Base-by-base conservation (phyloP, 2,329 filamentous ascomycete genomes). In the Macrophomina tecta region DNA sequence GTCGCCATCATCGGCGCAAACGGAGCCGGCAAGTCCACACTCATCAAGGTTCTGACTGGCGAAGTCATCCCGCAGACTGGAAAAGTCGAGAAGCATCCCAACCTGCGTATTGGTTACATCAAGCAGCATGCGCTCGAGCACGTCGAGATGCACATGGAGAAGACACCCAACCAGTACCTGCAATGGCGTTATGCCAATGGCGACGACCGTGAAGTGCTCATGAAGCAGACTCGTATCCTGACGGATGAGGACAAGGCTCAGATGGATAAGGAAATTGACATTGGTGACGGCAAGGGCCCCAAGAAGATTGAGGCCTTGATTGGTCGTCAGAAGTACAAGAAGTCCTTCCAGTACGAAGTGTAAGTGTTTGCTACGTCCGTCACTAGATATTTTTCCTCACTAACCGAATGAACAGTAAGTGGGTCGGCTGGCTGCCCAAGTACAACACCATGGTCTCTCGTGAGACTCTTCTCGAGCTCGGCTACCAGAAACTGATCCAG, bases 81-180 rank as follows among this genome's bases (percentile, higher is more conserved):
- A 70, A 92, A 89, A 77, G 95, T 99, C 30, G 94, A 98, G 85
- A 98, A 98, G 85, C 95, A 99, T 79, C 95, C 95, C 72, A 99
- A 99, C 80, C 83, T 99, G 76, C 94, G 95, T 85, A 97, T 99
- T 74, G 95, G 95, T 65, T 99, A 99, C 84, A 98, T 99, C 84
- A 98, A 98, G 84, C 95, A 99, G 84, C 95, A 99, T 80, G 95
- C 95, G 52, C 86, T 99, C 12, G 95, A 99, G 85, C 95, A 99
- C 87, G 95, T 99, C 11, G 94, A 99, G 82, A 97, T 97, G 94
- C 95, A 99, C 77, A 85, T 98, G 73, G 95, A 99, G 82, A 99
- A 99, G 88, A 99, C 95, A 0, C 95, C 95, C 48, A 98, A 97
- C 79, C 95, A 99, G 82, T 99, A 99, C 77, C 87, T 99, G 40